Percentiles rank a stretch among this genome's conserved stretches.
phyloP scores from a whole-genome alignment of 2,329 filamentous ascomycete species.

The Fusarium neocosmosporiellum region DNA sequence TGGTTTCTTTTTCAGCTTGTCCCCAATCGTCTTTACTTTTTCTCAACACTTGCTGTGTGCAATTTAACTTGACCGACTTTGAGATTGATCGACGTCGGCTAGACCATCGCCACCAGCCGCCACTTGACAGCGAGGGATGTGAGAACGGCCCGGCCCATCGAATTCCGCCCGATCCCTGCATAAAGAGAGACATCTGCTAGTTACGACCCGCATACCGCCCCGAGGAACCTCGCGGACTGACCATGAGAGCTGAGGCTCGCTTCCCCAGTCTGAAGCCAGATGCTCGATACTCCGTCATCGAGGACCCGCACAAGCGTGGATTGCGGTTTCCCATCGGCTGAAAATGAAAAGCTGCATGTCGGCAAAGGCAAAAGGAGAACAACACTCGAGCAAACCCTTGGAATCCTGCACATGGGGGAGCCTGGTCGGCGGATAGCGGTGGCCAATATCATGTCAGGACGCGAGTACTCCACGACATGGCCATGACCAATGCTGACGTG shows the following conservation, averaged over 20 bases:
- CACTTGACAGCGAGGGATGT: slow-evolving; percentile 29
- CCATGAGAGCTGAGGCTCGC: neutral
- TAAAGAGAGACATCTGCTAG: slow-evolving; percentile 15
- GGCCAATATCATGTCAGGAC: neutral
- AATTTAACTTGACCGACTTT: slow-evolving; percentile 18
- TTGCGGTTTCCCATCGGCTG: neutral
- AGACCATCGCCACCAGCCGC: slow-evolving; percentile 26
- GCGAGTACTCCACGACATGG: neutral
- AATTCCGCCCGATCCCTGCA: slow-evolving; percentile 33
- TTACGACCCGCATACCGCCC: slow-evolving; percentile 11
- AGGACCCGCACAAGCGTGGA: neutral
- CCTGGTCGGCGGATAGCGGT: neutral
- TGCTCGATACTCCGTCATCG: neutral
- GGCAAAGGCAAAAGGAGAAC: neutral
- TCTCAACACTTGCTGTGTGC: neutral
- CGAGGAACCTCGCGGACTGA: neutral
- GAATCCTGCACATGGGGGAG: neutral
- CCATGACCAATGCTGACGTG: slow-evolving; percentile 4
- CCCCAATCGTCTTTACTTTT: slow-evolving; percentile 7
- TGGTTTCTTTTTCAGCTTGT: neutral
- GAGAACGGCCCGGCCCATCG: slow-evolving; percentile 40
- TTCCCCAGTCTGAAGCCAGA: neutral
- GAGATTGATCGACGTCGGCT: slow-evolving; percentile 25
- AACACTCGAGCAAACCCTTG: neutral
- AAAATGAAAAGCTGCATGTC: neutral